Conservation (phyloP, 257 asterid genomes). For the Penstemon davidsonii region DNA sequence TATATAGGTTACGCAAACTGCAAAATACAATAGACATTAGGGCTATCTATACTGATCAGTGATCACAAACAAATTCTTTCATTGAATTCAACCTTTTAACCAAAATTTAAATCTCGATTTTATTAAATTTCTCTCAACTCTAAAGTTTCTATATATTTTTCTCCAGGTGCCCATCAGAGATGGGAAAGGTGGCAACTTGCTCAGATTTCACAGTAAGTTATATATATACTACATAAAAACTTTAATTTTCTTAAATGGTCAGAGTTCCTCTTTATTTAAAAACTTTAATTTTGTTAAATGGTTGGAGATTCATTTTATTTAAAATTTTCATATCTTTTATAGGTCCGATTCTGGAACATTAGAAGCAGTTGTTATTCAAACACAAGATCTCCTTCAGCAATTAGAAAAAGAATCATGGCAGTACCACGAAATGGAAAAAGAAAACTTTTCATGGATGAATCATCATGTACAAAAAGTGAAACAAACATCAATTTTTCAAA, state of each 20-base stretch:
- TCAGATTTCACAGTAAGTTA: conserved; percentile 91
- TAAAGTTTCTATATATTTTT: background rate
- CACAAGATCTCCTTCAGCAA: conserved; percentile 75
- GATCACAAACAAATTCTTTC: too few relatives aligned
- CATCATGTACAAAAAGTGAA: conserved; percentile 31
- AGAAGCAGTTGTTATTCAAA: conserved; percentile 72
- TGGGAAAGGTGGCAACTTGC: conserved; percentile 85
- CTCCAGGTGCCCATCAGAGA: conserved; percentile 81
- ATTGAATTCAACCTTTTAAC: too few relatives aligned
- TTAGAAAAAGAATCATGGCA: conserved; percentile 70
- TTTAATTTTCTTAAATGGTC: background rate
- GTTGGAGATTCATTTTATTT: background rate
- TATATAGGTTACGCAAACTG: too few relatives aligned
- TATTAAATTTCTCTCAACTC: too few relatives aligned
- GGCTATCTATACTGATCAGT: too few relatives aligned
- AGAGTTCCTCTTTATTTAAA: background rate
- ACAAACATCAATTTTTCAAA: conserved; percentile 21
- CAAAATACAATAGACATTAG: too few relatives aligned
- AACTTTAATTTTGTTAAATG: background rate
- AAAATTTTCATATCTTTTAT: conserved; percentile 16
- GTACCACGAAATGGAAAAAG: conserved; percentile 53
- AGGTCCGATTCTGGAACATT: conserved; percentile 86
- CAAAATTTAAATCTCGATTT: too few relatives aligned
- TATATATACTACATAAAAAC: background rate
- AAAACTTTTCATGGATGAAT: conserved; percentile 60